Conservation (phyloP, 768 basidiomycete genomes). For the Boletus rufocinnamomeus region DNA sequence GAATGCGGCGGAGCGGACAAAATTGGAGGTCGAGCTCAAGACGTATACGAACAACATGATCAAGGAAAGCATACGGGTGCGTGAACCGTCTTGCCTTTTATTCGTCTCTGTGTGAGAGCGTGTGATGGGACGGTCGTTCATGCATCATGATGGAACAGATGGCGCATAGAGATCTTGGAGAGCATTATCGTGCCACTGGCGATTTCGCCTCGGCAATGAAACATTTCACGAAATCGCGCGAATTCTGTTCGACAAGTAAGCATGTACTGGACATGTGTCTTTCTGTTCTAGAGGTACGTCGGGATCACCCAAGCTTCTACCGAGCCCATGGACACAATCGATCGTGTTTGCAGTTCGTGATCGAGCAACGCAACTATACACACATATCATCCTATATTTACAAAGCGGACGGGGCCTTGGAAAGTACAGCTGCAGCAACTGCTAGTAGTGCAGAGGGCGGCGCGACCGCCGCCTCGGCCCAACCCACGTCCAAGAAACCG, state of each 20-base stretch:
- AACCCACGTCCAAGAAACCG: constrained; percentile 44
- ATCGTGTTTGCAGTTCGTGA: constrained; percentile 56
- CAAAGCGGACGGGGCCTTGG: constrained; percentile 93
- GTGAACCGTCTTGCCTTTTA: constrained; percentile 17
- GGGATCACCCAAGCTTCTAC: background rate
- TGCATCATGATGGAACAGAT: constrained; percentile 51
- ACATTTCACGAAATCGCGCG: constrained; percentile 87
- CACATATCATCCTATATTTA: constrained; percentile 91
- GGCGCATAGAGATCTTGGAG: constrained; percentile 87
- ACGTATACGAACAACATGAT: constrained; percentile 96
- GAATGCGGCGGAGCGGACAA: constrained; percentile 74
- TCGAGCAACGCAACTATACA: constrained; percentile 84
- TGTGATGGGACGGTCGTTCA: background rate
- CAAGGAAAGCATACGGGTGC: constrained; percentile 95
- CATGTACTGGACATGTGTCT: constrained; percentile 95
- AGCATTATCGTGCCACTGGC: constrained; percentile 73
- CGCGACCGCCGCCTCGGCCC: constrained; percentile 8
- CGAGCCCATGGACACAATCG: background rate
- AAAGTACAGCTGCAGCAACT: constrained; percentile 48
- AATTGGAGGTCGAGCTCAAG: constrained; percentile 92
- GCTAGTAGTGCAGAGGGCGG: constrained; percentile 31
- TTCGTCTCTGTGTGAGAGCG: background rate
- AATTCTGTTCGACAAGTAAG: constrained; percentile 87
- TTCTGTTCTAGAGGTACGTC: constrained; percentile 70
- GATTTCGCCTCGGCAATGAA: constrained; percentile 72